Evolutionary conservation across 441 rosid genomes (phyloP).

Genomic region (Erodium trifolium): DNA sequence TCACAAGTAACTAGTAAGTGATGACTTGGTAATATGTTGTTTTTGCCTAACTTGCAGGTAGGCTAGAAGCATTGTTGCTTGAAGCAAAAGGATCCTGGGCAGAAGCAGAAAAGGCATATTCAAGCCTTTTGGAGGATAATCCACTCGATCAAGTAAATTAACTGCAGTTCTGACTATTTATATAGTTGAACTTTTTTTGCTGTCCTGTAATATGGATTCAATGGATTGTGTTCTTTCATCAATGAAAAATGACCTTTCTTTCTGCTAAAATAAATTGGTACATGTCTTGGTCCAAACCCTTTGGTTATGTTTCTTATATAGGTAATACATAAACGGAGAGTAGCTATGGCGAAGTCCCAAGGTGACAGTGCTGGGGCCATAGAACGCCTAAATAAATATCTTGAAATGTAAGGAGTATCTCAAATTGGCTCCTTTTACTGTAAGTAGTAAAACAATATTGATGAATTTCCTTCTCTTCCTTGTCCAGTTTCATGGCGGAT

Average conservation of each 20-base stretch:
- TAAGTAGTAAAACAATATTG: neutral
- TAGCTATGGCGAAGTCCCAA: constrained; percentile 84
- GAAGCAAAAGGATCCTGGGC: constrained; percentile 92
- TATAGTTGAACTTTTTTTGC: neutral
- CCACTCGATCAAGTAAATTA: constrained; percentile 72
- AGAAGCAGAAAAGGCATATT: constrained; percentile 85
- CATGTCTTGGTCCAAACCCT: neutral
- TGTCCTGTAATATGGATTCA: neutral
- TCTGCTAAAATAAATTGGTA: neutral
- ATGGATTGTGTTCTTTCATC: constrained; percentile 11
- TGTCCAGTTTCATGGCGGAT: constrained; percentile 91
- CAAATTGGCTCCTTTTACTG: neutral
- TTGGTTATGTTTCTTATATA: constrained; percentile 25
- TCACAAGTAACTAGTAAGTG: constrained; percentile 8
- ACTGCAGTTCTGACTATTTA: neutral
- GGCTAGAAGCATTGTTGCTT: constrained; percentile 72
- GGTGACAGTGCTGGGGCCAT: constrained; percentile 67
- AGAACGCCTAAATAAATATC: constrained; percentile 85
- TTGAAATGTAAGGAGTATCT: constrained; percentile 60
- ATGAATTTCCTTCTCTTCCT: neutral
- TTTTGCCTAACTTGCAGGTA: constrained; percentile 41
- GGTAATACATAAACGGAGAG: constrained; percentile 74
- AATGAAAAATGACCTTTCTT: neutral
- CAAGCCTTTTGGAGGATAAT: constrained; percentile 79
- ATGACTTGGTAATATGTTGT: constrained; percentile 9